phyloP scores from a whole-genome alignment of 2,329 filamentous ascomycete genomes.

The Epichloe hybrida region DNA sequence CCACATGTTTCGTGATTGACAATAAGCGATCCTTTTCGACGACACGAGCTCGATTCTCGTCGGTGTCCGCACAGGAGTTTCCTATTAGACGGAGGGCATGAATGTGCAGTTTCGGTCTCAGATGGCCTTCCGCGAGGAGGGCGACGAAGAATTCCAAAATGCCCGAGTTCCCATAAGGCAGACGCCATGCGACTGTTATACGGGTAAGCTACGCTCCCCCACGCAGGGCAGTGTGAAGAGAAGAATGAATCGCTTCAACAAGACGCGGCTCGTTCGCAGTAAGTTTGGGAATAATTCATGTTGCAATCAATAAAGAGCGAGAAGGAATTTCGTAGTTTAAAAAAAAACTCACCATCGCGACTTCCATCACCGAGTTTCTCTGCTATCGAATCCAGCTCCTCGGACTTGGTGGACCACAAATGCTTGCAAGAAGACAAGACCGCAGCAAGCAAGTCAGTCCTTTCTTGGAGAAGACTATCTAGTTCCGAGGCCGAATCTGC shows the following conservation, averaged over 20 bases:
- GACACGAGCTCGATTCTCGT: slow-evolving; percentile 45
- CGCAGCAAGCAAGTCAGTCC: slow-evolving; percentile 20
- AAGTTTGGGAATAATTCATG: no score
- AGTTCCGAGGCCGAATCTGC: slow-evolving; percentile 15
- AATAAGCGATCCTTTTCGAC: slow-evolving; percentile 34
- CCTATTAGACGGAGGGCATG: slow-evolving; percentile 45
- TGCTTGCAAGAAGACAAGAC: slow-evolving; percentile 26
- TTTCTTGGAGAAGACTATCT: slow-evolving; percentile 10
- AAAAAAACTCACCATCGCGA: slow-evolving; percentile 34
- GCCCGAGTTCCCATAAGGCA: slow-evolving; percentile 43
- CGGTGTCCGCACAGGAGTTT: slow-evolving; percentile 50
- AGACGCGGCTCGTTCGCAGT: no score
- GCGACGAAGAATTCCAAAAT: slow-evolving; percentile 42
- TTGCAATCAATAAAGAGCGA: no score
- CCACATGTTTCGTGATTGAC: slow-evolving; percentile 34
- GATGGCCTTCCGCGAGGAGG: slow-evolving; percentile 25
- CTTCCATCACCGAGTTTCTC: slow-evolving; percentile 42
- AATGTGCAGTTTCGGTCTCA: slow-evolving; percentile 31
- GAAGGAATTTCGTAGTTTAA: no score
- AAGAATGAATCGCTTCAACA: not conserved
- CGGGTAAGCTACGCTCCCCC: slow-evolving; percentile 1
- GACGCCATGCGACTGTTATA: slow-evolving; percentile 38
- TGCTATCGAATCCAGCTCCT: slow-evolving; percentile 31
- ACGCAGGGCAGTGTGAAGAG: not conserved
- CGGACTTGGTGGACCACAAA: slow-evolving; percentile 26